Base-by-base conservation (phyloP, 2,329 filamentous ascomycete genomes). In the Pyrenochaeta sp. region DNA sequence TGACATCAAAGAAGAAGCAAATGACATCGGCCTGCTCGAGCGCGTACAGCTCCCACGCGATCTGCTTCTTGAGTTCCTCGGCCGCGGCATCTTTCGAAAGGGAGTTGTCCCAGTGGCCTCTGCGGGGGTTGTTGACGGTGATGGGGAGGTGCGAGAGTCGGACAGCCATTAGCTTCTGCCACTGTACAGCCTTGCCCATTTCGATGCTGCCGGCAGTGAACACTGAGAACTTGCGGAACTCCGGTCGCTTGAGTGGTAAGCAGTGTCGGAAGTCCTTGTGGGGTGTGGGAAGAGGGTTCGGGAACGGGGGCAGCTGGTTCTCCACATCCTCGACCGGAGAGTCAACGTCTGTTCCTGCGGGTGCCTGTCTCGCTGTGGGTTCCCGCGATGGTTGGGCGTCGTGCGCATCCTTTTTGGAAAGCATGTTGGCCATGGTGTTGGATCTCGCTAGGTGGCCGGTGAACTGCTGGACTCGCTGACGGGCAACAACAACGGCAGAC, bases 161-260 rank as follows among this genome's bases (percentile, higher is more conserved):
- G 3, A 57, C 38, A 2, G 61, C 65, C 13, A 87, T 62, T 3
- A 55, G 58, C 4, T 68, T 56, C 28, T 83, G 82, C 83, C 83
- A 86, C 58, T 81, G 75, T 0, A 70, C 69, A 0, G 70, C 67
- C 1, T 43, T 48, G 48, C 69, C 70, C 65, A 68, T 71, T 42
- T 71, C 78, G 14, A 83, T 85, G 23, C 75, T 78, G 24, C 84
- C 84, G 0, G 83, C 81, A 6, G 85, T 77, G 65, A 86, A 87
- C 47, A 86, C 51, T 13, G 75, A 67, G 24, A 74, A 66, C 7
- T 52, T 51, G 19, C 44, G 44, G 36, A 59, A 61, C 4, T 29
- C 41, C 10, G 58, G 54, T 1, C 31, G 17, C 3, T 34, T 17
- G 6, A 59, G 59, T 6, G 62, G 61, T 14, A 53, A 45, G 41